Percentiles rank a stretch among this genome's conserved stretches.
Conservation (phyloP, 75 land plant species). For the Picea sitchensis region DNA sequence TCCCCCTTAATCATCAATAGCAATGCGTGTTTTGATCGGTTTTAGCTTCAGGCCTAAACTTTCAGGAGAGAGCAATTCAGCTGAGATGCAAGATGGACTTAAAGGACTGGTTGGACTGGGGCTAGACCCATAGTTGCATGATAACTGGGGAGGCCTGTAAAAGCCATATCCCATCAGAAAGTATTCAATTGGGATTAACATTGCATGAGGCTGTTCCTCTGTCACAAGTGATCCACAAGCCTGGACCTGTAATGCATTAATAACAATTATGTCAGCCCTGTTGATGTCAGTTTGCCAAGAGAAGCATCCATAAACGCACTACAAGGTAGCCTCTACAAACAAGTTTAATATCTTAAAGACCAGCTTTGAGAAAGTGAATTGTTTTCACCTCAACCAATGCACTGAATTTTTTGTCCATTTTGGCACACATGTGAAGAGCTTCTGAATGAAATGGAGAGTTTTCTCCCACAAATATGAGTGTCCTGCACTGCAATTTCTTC, state of each 20-base stretch:
- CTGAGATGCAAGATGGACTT: slow-evolving; percentile 78
- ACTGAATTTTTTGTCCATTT: slow-evolving; percentile 49
- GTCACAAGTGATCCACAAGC: slow-evolving; percentile 90
- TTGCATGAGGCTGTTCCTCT: slow-evolving; percentile 84
- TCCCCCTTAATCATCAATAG: slow-evolving; percentile 21
- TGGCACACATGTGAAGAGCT: slow-evolving; percentile 66
- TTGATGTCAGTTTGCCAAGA: not conserved
- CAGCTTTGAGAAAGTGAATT: not conserved
- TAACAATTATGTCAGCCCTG: not conserved
- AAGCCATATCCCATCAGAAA: slow-evolving; percentile 81
- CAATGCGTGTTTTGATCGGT: slow-evolving; percentile 79
- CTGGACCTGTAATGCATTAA: slow-evolving; percentile 57
- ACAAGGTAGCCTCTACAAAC: not conserved
- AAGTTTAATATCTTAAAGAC: not conserved
- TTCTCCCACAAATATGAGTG: slow-evolving; percentile 87
- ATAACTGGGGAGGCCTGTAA: slow-evolving; percentile 32
- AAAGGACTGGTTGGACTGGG: slow-evolving; percentile 73
- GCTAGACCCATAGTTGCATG: slow-evolving; percentile 11
- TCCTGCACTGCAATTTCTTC: slow-evolving; percentile 63
- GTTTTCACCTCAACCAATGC: slow-evolving; percentile 73
- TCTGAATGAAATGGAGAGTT: slow-evolving; percentile 70
- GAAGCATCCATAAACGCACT: not conserved
- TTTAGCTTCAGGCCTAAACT: slow-evolving; percentile 87
- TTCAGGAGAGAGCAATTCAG: slow-evolving; percentile 88
- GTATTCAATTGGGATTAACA: slow-evolving; percentile 83